Evolutionary conservation across 306 rosid species (phyloP).

Genomic region (Notholithocarpus densiflorus): DNA sequence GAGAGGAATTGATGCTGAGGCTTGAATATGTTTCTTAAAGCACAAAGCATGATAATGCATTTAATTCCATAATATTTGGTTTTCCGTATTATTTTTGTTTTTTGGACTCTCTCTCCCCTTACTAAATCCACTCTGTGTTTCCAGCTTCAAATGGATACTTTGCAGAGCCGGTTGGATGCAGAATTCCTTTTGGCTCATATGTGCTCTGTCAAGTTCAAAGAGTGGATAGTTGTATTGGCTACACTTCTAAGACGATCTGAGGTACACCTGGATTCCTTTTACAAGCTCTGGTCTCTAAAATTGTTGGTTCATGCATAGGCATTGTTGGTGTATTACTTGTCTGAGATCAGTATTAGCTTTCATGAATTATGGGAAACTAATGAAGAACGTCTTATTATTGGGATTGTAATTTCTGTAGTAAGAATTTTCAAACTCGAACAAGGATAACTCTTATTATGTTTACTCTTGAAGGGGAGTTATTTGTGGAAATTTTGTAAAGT

Average conservation of each 20-base stretch:
- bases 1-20: background rate
- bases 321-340: background rate
- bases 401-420: background rate
- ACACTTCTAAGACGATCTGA: conserved; percentile 89
- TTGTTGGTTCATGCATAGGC: conserved; percentile 2
- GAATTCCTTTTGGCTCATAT: conserved; percentile 90
- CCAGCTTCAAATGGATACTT: conserved; percentile 91
- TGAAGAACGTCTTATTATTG: background rate
- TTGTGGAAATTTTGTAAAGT: background rate
- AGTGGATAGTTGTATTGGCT: conserved; percentile 97
- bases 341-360: background rate
- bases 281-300: conserved; percentile 8
- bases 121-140: conserved; percentile 21
- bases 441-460: background rate
- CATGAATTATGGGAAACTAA: background rate
- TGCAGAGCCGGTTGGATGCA: conserved; percentile 93
- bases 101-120: background rate
- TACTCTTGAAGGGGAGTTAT: background rate
- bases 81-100: background rate
- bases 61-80: background rate
- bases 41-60: background rate
- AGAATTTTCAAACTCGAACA: background rate
- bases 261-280: conserved; percentile 43
- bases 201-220: conserved; percentile 97
- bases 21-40: background rate